Percentiles rank a stretch among this genome's conserved stretches.
Conservation (phyloP, 2,329 filamentous ascomycete genomes). For the Thermoascus crustaceus region DNA sequence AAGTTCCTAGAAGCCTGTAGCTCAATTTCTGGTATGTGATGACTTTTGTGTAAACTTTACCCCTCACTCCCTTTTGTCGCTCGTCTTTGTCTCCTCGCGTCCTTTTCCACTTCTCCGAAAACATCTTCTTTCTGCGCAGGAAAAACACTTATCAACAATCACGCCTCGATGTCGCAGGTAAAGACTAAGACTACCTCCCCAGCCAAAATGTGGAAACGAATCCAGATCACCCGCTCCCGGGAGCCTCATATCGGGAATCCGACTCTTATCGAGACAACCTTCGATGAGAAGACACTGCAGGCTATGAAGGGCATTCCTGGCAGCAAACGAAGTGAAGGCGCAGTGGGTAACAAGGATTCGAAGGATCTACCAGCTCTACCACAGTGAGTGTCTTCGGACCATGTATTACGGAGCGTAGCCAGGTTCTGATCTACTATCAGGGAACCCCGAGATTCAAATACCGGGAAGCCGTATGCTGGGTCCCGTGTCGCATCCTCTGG, state of each 20-base stretch:
- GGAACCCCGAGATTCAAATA: conserved; percentile 10
- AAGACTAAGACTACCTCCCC: not conserved
- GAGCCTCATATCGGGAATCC: conserved; percentile 39
- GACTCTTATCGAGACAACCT: conserved; percentile 37
- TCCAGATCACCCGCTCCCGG: conserved; percentile 37
- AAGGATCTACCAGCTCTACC: conserved; percentile 31
- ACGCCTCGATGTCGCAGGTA: too few species aligned
- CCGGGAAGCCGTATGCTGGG: too few species aligned
- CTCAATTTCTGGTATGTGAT: too few species aligned
- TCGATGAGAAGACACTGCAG: conserved; percentile 38
- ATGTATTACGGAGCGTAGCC: not conserved
- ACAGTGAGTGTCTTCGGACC: conserved; percentile 22
- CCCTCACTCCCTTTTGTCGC: too few species aligned
- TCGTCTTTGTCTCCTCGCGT: too few species aligned
- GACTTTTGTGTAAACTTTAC: too few species aligned
- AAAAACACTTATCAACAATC: too few species aligned
- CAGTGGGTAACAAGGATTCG: conserved; percentile 18
- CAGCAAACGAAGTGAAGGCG: too few species aligned
- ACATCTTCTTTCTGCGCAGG: too few species aligned
- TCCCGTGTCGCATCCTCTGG: too few species aligned
- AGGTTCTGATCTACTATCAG: conserved; percentile 11
- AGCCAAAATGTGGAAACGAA: conserved; percentile 48
- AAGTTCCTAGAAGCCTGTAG: too few species aligned
- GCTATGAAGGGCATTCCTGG: conserved; percentile 28
- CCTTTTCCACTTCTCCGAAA: too few species aligned